Evolutionary conservation across 2,329 filamentous ascomycete genomes (phyloP).

Genomic region (Neopestalotiopsis sp.): DNA sequence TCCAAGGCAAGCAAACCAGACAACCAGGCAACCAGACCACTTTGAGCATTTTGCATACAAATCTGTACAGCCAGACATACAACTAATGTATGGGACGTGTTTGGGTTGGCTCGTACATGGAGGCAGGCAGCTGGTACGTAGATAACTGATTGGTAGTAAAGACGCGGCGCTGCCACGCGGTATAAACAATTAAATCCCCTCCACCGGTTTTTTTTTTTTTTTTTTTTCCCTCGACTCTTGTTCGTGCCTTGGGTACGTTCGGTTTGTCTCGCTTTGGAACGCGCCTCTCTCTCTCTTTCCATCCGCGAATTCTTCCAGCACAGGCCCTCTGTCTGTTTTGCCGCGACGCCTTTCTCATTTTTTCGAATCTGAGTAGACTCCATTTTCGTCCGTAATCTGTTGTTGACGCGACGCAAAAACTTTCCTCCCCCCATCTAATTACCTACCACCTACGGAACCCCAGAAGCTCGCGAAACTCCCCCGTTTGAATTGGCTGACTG

Average conservation of each 20-base stretch:
- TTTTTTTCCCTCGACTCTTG: neutral
- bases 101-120: no score
- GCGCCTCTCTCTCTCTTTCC: neutral
- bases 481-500: neutral
- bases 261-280: neutral
- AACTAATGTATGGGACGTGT: no score
- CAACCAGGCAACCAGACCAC: no score
- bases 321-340: neutral
- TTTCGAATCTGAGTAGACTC: neutral
- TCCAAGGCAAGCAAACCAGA: no score
- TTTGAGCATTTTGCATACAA: no score
- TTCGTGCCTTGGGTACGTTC: neutral
- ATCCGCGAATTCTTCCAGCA: neutral
- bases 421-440: neutral
- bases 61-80: no score
- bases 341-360: neutral
- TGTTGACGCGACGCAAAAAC: neutral
- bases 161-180: no score
- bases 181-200: no score
- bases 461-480: neutral
- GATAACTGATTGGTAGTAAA: no score
- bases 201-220: neutral
- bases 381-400: neutral
- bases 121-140: no score
- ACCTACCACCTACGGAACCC: neutral